These are phyloP conservation scores for Leptosphaerulina australis DNA, from an alignment of 2,329 filamentous ascomycete genomes.

Conservation along the genomic window DNA sequence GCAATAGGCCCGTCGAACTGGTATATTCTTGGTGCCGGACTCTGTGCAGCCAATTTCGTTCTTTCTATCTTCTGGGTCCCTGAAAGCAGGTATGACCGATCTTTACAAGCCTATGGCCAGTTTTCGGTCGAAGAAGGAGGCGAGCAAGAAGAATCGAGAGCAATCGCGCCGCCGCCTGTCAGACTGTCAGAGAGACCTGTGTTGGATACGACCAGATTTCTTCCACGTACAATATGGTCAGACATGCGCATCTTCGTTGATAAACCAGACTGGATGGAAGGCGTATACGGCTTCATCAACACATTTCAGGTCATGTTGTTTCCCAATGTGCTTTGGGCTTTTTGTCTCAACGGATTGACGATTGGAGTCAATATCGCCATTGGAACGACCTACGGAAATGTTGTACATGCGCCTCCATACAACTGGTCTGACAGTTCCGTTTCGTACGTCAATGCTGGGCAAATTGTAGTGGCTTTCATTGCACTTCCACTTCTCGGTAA, in stretches of 20 bases:
- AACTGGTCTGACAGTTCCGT: slow-evolving; percentile 24
- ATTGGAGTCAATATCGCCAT: slow-evolving; percentile 33
- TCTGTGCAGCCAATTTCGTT: slow-evolving; percentile 45
- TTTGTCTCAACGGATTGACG: slow-evolving; percentile 28
- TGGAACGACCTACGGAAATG: slow-evolving; percentile 28
- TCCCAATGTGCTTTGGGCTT: slow-evolving; percentile 32
- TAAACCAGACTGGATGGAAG: slow-evolving; percentile 48
- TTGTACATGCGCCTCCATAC: slow-evolving; percentile 26
- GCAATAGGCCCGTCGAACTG: slow-evolving; percentile 52
- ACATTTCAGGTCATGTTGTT: slow-evolving; percentile 39
- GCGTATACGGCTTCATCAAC: slow-evolving; percentile 33
- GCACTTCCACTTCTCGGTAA: slow-evolving; percentile 33
- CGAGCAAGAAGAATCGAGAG: slow-evolving; percentile 29
- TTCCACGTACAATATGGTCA: slow-evolving; percentile 45
- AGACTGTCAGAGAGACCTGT: slow-evolving; percentile 22
- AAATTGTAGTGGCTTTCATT: slow-evolving; percentile 43
- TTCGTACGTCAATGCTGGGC: slow-evolving; percentile 30
- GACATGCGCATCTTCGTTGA: slow-evolving; percentile 52
- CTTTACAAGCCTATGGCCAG: slow-evolving; percentile 44
- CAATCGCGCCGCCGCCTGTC: slow-evolving; percentile 20
- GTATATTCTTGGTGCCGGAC: slow-evolving; percentile 52
- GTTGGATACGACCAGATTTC: slow-evolving; percentile 49
- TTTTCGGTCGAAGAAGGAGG: slow-evolving; percentile 29
- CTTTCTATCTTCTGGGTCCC: slow-evolving; percentile 51
- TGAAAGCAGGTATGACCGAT: slow-evolving; percentile 53